Base-by-base conservation (phyloP, 768 basidiomycete genomes). In the Termitomyces sp. region DNA sequence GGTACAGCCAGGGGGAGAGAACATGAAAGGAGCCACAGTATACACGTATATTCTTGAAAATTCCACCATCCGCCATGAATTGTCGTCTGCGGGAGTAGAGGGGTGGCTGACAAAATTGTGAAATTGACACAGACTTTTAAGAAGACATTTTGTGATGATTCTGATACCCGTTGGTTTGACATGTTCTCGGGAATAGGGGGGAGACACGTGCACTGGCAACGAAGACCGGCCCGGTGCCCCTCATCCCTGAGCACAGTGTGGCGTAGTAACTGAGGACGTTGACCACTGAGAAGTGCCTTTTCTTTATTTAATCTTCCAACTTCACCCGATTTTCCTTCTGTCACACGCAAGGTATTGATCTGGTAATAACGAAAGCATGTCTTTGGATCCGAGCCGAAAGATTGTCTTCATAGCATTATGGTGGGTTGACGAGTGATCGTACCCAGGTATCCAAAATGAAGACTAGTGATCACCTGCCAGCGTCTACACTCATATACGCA, bases 41-140 rank as follows among this genome's bases (percentile, higher is more conserved):
- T 3, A 87, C 86, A 8, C 86, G 80, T 54, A 81, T 80, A 64
- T 88, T 87, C 72, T 79, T 75, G 66, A 80, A 79, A 42, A 30
- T 20, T 35, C 30, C 53, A 10, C 20, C 51, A 16, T 9, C 22
- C 9, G n/a, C 28, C 51, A 53, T 58, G n/a, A 32, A 4, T 33
- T 32, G 38, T 33, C 22, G 40, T 30, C 26, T 35, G 38, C 44
- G 48, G 9, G 28, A 26, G 18, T 26, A 42, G 38, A 20, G 40
- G 7, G 46, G 47, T 24, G 47, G 18, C 20, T 14, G 40, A 24
- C 18, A 16, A 13, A 9, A 14, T 9, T 1, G 5, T 32, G 20
- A 32, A 12, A 20, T n/a, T 14, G 38, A 24, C 38, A 13, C 44
- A n/a, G n/a, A n/a, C n/a, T 54, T 45, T 57, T 53, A 48, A 26